Evolutionary conservation across 306 rosid genomes (phyloP), one percentile per base, ranked within the genome.

Genomic region (Inga leiocalycina): DNA sequence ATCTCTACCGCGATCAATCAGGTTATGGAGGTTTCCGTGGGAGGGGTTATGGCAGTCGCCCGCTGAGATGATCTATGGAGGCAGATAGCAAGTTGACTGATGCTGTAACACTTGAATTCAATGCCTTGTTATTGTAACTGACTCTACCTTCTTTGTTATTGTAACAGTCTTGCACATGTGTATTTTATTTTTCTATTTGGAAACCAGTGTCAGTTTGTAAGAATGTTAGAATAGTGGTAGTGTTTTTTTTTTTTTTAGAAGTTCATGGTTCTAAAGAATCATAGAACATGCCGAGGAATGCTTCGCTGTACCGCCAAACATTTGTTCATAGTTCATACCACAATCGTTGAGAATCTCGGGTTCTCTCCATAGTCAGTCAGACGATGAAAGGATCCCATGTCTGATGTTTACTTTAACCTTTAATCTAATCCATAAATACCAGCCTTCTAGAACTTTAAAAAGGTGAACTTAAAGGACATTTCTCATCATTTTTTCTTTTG

Each of bases 21-120:
- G 93, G 95, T 80, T 86, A 80, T 64, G 89, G 95, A 44, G 92
- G 91, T 48, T 89, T 81, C 83, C 94, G 91, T 2, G 88, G 92
- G 13, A 86, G 88, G 87, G 89, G 93, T 56, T 85, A 82, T 34
- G 83, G 96, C 46, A 88, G 93, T 77, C 91, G 93, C 32, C 48
- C 91, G 0, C 86, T 96, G 94, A 91, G 90, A 85, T 93, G 79
- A 89, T 81, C n/a, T 72, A 35, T 56, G 81, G 30, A 59, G 54
- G 48, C 49, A 15, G 43, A 79, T 57, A 77, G 43, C 56, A 52
- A 52, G 79, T 54, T 64, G 83, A 77, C 44, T 39, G 46, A 71
- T 66, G 45, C 72, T 68, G 78, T 5, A 80, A 24, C 41, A 61
- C 46, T 82, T 70, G 0, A 75, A 69, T 54, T 54, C 52, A 62